Conservation (phyloP, 148 eudicot species). For the Chenopodium berlandieri region DNA sequence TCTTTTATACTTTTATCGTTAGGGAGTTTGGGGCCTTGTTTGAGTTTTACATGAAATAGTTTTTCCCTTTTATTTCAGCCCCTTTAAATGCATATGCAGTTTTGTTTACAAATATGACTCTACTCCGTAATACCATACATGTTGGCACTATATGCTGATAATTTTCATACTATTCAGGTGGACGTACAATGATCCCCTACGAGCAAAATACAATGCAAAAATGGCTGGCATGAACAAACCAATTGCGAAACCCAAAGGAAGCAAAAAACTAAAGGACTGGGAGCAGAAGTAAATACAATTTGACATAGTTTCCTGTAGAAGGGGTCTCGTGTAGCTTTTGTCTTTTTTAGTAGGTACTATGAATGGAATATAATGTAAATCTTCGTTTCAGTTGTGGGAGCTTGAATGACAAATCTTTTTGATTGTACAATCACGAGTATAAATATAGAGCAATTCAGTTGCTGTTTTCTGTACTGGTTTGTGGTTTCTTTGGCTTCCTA, state of each 20-base stretch:
- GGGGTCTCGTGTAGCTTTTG: not conserved
- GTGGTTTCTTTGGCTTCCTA: not conserved
- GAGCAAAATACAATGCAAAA: conserved; percentile 66
- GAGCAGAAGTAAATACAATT: conserved; percentile 27
- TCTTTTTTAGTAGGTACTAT: not conserved
- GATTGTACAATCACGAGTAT: not conserved
- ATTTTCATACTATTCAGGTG: conserved; percentile 44
- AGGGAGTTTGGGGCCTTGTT: not conserved
- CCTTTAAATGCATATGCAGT: not conserved
- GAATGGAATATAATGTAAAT: not conserved
- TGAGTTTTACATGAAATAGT: not conserved
- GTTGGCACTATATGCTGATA: not conserved
- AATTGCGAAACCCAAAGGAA: conserved; percentile 66
- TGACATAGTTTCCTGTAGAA: not conserved
- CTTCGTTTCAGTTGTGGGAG: not conserved
- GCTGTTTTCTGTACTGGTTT: not conserved
- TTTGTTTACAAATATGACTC: not conserved
- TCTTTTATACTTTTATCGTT: not conserved
- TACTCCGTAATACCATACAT: not conserved
- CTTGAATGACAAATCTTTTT: not conserved
- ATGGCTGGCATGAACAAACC: conserved; percentile 75
- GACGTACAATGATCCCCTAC: conserved; percentile 63
- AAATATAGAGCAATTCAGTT: not conserved
- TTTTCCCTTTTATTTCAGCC: not conserved
- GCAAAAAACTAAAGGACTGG: conserved; percentile 73